Evolutionary conservation across 257 asterid species (phyloP).

Genomic region (Solanum stenotomum): DNA sequence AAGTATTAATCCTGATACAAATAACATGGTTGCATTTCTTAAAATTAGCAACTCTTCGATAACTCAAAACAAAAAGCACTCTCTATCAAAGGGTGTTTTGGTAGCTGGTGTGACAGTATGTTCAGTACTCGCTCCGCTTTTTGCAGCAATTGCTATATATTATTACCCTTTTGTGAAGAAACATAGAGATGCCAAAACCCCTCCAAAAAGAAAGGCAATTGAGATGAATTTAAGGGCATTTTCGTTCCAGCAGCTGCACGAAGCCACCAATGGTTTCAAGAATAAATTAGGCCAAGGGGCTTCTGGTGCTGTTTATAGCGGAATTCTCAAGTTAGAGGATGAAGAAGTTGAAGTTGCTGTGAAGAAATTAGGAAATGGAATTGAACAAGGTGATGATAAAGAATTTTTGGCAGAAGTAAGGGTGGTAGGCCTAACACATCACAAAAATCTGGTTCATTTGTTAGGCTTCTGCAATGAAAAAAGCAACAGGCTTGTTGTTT

Average conservation of each 20-base stretch:
- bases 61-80: not conserved
- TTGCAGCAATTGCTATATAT: not conserved
- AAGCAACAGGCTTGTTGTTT: constrained; percentile 30
- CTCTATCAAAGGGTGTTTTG: not conserved
- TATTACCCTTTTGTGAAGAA: not conserved
- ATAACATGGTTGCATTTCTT: not conserved
- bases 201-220: not conserved
- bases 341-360: constrained; percentile 38
- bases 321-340: constrained; percentile 22
- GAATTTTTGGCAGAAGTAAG: constrained; percentile 51
- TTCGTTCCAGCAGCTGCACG: constrained; percentile 24
- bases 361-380: constrained; percentile 30
- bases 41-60: not conserved
- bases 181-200: not conserved
- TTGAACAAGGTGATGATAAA: constrained; percentile 17
- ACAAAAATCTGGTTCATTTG: constrained; percentile 48
- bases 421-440: constrained; percentile 42
- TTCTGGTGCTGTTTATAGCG: constrained; percentile 39
- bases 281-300: constrained; percentile 49
- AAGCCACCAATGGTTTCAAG: constrained; percentile 37
- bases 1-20: not conserved
- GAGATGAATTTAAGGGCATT: constrained; percentile 4
- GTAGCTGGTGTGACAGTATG: not conserved
- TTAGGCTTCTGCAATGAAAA: constrained; percentile 40
- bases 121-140: not conserved